These are phyloP conservation scores for Globisporangium canariense DNA, from an alignment of 352 stramenopile species.

Conservation along the genomic window DNA sequence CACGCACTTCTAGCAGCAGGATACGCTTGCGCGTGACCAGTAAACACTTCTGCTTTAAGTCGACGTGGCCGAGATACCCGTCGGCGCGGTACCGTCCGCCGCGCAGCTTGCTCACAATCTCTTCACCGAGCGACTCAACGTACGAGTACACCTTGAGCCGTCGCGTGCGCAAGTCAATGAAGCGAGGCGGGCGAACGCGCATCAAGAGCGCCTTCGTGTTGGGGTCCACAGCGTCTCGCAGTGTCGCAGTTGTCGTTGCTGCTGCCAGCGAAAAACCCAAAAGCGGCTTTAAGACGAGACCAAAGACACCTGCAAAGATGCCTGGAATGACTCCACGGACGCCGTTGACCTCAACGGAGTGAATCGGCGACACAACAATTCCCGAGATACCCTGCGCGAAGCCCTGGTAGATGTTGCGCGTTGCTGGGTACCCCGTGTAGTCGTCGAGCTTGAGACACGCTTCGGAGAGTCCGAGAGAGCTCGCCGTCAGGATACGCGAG, in stretches of 20 bases:
- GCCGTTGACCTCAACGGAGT: conserved; percentile 77
- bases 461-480: conserved; percentile 77
- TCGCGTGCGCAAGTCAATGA: conserved; percentile 81
- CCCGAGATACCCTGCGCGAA: conserved; percentile 83
- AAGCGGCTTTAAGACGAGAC: conserved; percentile 79
- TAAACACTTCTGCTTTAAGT: conserved; percentile 82
- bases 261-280: conserved; percentile 75
- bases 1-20: conserved; percentile 71
- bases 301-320: conserved; percentile 72
- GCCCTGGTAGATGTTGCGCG: conserved; percentile 85
- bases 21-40: conserved; percentile 83
- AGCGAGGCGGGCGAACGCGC: conserved; percentile 67
- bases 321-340: conserved; percentile 73
- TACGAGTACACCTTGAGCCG: conserved; percentile 85
- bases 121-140: conserved; percentile 83
- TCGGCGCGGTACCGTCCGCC: conserved; percentile 74
- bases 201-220: conserved; percentile 81
- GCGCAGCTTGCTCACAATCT: conserved; percentile 79
- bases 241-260: conserved; percentile 61
- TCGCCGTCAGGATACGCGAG: conserved; percentile 79
- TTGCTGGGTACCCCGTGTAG: conserved; percentile 85
- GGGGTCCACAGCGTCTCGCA: conserved; percentile 75
- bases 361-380: conserved; percentile 80
- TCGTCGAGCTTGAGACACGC: conserved; percentile 85
- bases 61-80: conserved; percentile 79